Base-by-base conservation (phyloP, 768 basidiomycete genomes). In the Omphalotus guepiniiformis region DNA sequence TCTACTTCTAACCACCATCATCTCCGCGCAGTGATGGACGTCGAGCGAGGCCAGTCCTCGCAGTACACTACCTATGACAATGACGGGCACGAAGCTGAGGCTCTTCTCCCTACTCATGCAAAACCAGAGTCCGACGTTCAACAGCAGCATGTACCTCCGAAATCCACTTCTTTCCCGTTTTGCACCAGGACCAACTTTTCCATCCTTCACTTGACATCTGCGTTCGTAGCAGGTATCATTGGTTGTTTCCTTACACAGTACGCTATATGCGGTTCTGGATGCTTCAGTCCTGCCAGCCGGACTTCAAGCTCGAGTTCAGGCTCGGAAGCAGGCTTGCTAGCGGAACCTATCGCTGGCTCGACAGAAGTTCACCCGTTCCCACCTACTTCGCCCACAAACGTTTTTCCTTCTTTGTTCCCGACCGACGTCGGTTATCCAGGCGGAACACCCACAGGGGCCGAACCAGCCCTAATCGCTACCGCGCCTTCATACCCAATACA, bases 401-500 rank as follows among this genome's bases (percentile, higher is more conserved):
- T 68, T 6, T 74, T 75, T 53, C 85, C 89, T 0, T 77, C 83
- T 1, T 55, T 86, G 22, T 93, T 93, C 62, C 90, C 90, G 4
- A 76, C 86, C 25, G 55, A 80, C 55, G 82, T 93, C 3, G 90
- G 90, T 29, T 82, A 90, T 59, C 71, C 83, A 2, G 90, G 90
- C 13, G 73, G 70, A 19, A 92, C 88, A 1, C 85, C 87, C 0
- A 93, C 88, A 0, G 88, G 88, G 15, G 88, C 83, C 6, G 88
- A 90, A 56, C 72, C 88, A 1, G 86, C 73, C 2, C 67, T 88
- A 28, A 76, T 91, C 23, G 75, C 74, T 3, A 89, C 88, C 3
- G 88, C 84, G 0, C 88, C 88, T 12, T 67, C 76, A n/a, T 88
- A 90, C 58, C 90, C 90, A 6, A 57, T 85, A 12, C 87, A 92